Evolutionary conservation across 495 filamentous ascomycete species (phyloP).

Genomic region (Glonium stellatum): DNA sequence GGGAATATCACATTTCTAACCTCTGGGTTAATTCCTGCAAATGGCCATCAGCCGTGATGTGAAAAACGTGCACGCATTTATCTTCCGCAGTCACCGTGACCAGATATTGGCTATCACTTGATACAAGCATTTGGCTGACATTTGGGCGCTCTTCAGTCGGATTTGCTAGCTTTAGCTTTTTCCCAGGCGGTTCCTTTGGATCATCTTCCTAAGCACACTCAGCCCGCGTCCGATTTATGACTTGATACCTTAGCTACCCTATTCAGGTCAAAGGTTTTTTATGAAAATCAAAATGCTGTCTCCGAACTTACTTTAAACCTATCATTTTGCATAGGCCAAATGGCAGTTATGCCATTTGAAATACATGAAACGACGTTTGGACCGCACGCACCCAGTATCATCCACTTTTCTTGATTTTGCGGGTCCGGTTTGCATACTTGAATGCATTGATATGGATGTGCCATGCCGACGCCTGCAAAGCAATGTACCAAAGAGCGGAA

Average conservation of each 20-base stretch:
- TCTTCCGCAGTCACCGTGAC: conserved; percentile 79
- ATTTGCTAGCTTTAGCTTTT: conserved; percentile 45
- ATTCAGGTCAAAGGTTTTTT: not conserved
- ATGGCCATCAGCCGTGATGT: conserved; percentile 51
- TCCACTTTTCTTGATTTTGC: conserved; percentile 24
- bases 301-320: conserved; percentile 8
- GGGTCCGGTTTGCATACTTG: conserved; percentile 38
- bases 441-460: conserved; percentile 49
- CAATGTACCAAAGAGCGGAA: not conserved
- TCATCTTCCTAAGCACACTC: conserved; percentile 15
- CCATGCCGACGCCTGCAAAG: conserved; percentile 7
- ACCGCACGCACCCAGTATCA: conserved; percentile 53
- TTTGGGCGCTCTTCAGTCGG: conserved; percentile 18
- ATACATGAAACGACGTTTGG: conserved; percentile 45
- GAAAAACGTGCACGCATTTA: conserved; percentile 80
- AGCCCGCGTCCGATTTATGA: conserved; percentile 2
- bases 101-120: conserved; percentile 56
- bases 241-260: conserved; percentile 1
- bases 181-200: conserved; percentile 41
- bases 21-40: conserved; percentile 66
- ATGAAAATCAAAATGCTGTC: not conserved
- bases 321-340: conserved; percentile 12
- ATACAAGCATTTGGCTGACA: conserved; percentile 39
- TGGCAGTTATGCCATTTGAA: conserved; percentile 45
- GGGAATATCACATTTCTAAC: conserved; percentile 39